Percentiles rank a stretch among this genome's conserved stretches.
Conservation (phyloP, 1,284 basidiomycete genomes). For the Trametes hirsuta region DNA sequence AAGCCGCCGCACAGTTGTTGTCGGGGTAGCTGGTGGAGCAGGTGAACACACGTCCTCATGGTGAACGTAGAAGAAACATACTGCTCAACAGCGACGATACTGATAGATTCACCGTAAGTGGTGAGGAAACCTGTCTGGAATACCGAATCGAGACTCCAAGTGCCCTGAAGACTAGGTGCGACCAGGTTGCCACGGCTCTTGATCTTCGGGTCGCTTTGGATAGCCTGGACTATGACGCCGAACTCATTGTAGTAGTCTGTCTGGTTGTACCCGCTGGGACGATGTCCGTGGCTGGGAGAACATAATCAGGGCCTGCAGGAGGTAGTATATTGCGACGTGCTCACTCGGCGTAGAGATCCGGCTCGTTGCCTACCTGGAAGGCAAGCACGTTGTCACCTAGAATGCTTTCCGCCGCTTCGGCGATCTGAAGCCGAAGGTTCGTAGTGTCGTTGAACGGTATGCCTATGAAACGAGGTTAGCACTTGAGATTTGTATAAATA, state of each 20-base stretch:
- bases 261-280: constrained; percentile 44
- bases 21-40: constrained; percentile 42
- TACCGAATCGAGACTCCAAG: constrained; percentile 48
- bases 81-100: constrained; percentile 53
- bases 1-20: constrained; percentile 65
- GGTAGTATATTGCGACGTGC: neutral
- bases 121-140: constrained; percentile 51
- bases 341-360: constrained; percentile 58
- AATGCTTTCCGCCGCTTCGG: constrained; percentile 49
- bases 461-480: no score
- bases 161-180: constrained; percentile 53
- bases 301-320: neutral
- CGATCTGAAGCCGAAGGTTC: constrained; percentile 58
- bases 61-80: constrained; percentile 29
- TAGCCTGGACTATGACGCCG: constrained; percentile 43
- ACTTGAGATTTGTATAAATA: no score
- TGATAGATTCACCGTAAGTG: constrained; percentile 41
- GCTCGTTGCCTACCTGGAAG: constrained; percentile 71
- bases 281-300: constrained; percentile 35
- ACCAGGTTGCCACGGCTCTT: constrained; percentile 42
- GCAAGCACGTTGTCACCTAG: constrained; percentile 64
- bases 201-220: constrained; percentile 42
- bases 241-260: constrained; percentile 55
- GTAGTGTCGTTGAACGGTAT: constrained; percentile 56
- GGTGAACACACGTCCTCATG: neutral